phyloP scores from a whole-genome alignment of 2,329 filamentous ascomycete species.

The Curvularia lunata region DNA sequence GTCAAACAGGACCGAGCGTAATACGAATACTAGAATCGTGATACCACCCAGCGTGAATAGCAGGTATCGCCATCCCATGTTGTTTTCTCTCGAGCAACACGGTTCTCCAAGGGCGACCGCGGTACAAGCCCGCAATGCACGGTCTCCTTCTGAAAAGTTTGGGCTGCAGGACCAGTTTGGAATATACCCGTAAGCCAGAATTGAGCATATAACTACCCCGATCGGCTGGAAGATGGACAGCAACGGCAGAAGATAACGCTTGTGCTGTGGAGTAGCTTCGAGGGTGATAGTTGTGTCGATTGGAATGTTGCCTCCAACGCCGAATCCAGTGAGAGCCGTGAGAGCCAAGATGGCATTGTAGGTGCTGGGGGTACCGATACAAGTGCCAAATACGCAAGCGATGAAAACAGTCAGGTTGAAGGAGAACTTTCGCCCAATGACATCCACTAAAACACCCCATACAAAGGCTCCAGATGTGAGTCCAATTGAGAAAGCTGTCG shows the following conservation, averaged over 20 bases:
- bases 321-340: constrained; percentile 62
- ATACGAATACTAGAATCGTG: constrained; percentile 55
- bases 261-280: constrained; percentile 61
- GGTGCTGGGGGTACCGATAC: constrained; percentile 57
- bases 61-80: constrained; percentile 56
- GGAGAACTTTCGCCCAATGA: constrained; percentile 61
- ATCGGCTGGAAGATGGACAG: constrained; percentile 64
- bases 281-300: constrained; percentile 64
- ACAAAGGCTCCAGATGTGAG: constrained; percentile 62
- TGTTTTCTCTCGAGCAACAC: constrained; percentile 49
- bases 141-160: constrained; percentile 56
- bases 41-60: constrained; percentile 51
- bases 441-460: constrained; percentile 63
- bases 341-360: constrained; percentile 61
- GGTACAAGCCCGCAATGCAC: constrained; percentile 55
- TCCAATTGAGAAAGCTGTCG: constrained; percentile 61
- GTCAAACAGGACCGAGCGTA: constrained; percentile 61
- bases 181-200: constrained; percentile 62
- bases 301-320: constrained; percentile 61
- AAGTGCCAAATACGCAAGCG: constrained; percentile 60
- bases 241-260: constrained; percentile 59
- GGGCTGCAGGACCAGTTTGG: constrained; percentile 59
- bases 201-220: constrained; percentile 59
- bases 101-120: constrained; percentile 36
- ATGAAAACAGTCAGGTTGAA: constrained; percentile 66